Base-by-base conservation (phyloP, 352 stramenopile species). In the Phytophthora quininea region DNA sequence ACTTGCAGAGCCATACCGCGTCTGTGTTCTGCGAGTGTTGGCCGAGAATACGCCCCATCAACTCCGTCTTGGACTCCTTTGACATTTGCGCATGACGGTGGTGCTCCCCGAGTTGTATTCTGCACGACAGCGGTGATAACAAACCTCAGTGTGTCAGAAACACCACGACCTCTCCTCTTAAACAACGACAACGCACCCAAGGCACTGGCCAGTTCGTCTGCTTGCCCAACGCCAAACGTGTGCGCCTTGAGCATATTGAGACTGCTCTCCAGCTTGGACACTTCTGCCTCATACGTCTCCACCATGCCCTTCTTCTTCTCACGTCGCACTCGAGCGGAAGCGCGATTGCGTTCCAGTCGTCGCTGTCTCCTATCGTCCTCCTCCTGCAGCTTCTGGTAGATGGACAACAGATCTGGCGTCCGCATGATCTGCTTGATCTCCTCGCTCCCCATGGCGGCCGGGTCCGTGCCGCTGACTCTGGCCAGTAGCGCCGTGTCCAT, bases 381-480 rank as follows among this genome's bases (percentile, higher is more conserved):
- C 70, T 95, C 87, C 49, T 94, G 88, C 2, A 96, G 69, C 56
- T 93, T 96, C 64, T 96, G 88, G 68, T 96, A 96, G 32, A 96
- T 96, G 24, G 83, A 93, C 33, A 96, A 62, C 27, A 96, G 60
- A 56, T 96, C 87, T 1, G 88, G 84, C 9, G 76, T 86, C 10
- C 84, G 82, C 87, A 96, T 96, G 63, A 96, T 95, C 71, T 95
- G 88, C 54, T 91, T 90, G 65, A 96, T 95, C 63, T 95, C 80
- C 59, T 96, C 87, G 5, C 82, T 86, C 47, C 84, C 86, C 62
- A 96, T 88, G 12, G 86, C 71, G 24, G 86, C 85, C 54, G 87
- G 84, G 19, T 95, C 88, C 32, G 84, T 91, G 49, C 83, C 88
- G 24, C 83, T 93, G 37, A 96, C 82, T n/a, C 86, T 82, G 12